Evolutionary conservation across 441 rosid species (phyloP).

Genomic region (Pelargonium cotyledonis): DNA sequence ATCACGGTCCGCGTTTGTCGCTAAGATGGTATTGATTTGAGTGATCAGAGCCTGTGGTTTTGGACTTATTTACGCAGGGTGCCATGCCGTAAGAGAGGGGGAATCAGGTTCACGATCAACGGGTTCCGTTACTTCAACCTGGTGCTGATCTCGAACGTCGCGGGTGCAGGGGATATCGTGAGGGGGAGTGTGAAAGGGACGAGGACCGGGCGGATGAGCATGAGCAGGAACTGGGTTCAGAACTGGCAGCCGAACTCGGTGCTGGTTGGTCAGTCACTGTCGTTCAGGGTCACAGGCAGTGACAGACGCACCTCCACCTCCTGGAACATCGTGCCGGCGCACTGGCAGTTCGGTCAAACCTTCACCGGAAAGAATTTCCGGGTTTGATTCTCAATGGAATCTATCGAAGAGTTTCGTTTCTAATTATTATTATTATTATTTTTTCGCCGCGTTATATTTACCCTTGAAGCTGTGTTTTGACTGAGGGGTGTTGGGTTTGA

Average conservation of each 20-base stretch:
- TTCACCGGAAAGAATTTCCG: slow-evolving; percentile 67
- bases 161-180: slow-evolving; percentile 59
- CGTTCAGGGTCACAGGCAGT: slow-evolving; percentile 52
- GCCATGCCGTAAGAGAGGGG: slow-evolving; percentile 64
- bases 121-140: slow-evolving; percentile 73
- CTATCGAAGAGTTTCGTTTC: too few species aligned
- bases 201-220: slow-evolving; percentile 50
- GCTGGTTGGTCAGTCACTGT: slow-evolving; percentile 54
- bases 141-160: slow-evolving; percentile 61
- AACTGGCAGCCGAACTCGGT: slow-evolving; percentile 56
- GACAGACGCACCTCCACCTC: slow-evolving; percentile 63
- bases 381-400: too few species aligned
- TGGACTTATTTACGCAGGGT: slow-evolving; percentile 30
- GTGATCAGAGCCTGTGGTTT: too few species aligned
- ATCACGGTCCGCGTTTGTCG: slow-evolving; percentile 23
- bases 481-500: background rate
- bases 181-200: slow-evolving; percentile 56
- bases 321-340: slow-evolving; percentile 50
- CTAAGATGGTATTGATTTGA: too few species aligned
- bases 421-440: too few species aligned
- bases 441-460: too few species aligned
- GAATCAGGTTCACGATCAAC: slow-evolving; percentile 62
- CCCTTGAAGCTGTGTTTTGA: too few species aligned
- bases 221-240: slow-evolving; percentile 81
- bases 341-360: slow-evolving; percentile 77